phyloP scores from a whole-genome alignment of 306 rosid species.

The Cicer pinnatifidum region DNA sequence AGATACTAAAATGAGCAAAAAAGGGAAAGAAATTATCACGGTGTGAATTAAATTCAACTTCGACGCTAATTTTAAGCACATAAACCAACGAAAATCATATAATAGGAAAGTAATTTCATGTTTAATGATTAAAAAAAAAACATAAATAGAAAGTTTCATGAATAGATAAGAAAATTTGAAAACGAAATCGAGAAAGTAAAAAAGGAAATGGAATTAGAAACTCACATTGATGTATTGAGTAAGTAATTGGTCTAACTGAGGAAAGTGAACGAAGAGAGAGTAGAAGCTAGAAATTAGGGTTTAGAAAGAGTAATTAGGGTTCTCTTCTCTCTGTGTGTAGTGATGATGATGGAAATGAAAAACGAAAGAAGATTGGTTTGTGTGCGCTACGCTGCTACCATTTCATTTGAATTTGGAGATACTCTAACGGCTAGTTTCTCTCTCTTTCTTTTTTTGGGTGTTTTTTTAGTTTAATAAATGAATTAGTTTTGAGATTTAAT shows the following conservation, averaged over 20 bases:
- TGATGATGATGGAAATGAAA: slow-evolving; percentile 28
- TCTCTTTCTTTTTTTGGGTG: slow-evolving; percentile 17
- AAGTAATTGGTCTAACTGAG: slow-evolving; percentile 26
- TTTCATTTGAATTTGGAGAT: slow-evolving; percentile 59
- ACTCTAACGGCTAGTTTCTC: slow-evolving; percentile 85
- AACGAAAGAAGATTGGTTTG: slow-evolving; percentile 40
- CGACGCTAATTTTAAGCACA: slow-evolving; percentile 20
- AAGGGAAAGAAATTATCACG: slow-evolving; percentile 37
- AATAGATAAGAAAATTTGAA: not conserved
- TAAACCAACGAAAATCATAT: slow-evolving; percentile 16
- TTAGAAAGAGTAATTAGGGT: slow-evolving; percentile 19
- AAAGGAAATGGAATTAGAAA: slow-evolving; percentile 38
- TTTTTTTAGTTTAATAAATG: not conserved
- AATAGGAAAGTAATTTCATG: slow-evolving; percentile 33
- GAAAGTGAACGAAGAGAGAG: not conserved
- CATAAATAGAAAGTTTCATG: slow-evolving; percentile 36
- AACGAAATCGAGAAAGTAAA: not conserved
- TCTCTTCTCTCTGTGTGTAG: not conserved
- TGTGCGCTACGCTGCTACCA: slow-evolving; percentile 38
- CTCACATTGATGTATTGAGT: slow-evolving; percentile 47
- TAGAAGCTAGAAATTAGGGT: slow-evolving; percentile 44
- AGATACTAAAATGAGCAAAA: slow-evolving; percentile 11
- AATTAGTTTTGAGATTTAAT: not conserved
- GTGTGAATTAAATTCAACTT: slow-evolving; percentile 12
- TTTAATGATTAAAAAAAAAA: not conserved